These are phyloP conservation scores for Ilyonectria mors-panacis DNA, from an alignment of 2,329 filamentous ascomycete genomes.

Conservation along the genomic window DNA sequence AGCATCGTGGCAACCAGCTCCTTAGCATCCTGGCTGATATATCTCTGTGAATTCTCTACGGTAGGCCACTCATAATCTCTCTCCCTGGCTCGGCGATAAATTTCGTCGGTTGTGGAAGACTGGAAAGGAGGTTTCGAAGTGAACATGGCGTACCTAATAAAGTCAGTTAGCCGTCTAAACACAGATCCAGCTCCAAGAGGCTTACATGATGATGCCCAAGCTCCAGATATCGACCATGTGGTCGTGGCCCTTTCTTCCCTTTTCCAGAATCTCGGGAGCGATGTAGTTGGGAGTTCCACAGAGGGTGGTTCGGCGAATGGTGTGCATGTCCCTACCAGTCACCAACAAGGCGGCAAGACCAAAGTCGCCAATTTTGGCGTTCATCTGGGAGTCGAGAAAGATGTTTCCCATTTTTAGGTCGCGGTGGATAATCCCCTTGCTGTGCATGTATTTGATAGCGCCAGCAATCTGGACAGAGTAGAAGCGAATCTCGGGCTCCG, in stretches of 20 bases:
- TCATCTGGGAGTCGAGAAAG: constrained; percentile 95
- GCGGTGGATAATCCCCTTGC: constrained; percentile 94
- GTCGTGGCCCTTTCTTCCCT: constrained; percentile 93
- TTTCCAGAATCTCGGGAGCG: constrained; percentile 95
- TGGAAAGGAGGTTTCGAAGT: constrained; percentile 98
- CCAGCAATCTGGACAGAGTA: constrained; percentile 96
- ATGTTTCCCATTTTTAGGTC: constrained; percentile 99
- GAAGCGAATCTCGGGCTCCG: constrained; percentile 92
- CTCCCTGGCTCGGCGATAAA: constrained; percentile 79
- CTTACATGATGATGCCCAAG: constrained; percentile 94
- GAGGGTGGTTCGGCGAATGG: constrained; percentile 87
- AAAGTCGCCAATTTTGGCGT: constrained; percentile 98
- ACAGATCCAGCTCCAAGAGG: neutral
- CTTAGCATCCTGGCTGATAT: constrained; percentile 82
- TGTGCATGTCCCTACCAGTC: constrained; percentile 90
- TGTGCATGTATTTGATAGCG: constrained; percentile 98
- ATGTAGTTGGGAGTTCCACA: constrained; percentile 99
- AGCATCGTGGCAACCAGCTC: constrained; percentile 84
- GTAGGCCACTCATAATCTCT: constrained; percentile 87
- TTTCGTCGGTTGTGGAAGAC: constrained; percentile 88
- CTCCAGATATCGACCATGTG: constrained; percentile 99
- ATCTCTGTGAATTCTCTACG: constrained; percentile 74
- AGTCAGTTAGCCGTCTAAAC: constrained; percentile 27
- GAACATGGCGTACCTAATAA: constrained; percentile 88
- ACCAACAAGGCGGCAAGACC: constrained; percentile 92